Evolutionary conservation across 73 alveolate species (phyloP).

Genomic region (Effrenium voratum): DNA sequence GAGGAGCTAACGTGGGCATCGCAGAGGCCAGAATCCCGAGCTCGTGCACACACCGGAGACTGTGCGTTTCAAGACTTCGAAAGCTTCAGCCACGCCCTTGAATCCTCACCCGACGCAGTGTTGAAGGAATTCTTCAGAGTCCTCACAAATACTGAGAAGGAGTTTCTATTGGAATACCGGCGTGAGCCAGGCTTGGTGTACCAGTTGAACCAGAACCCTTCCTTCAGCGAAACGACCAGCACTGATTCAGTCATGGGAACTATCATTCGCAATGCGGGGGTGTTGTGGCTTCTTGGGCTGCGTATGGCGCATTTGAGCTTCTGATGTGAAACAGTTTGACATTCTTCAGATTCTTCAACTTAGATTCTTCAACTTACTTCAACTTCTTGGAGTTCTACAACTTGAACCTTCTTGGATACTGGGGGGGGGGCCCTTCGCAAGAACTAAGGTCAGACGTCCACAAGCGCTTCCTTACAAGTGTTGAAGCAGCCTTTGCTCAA

Average conservation of each 20-base stretch:
- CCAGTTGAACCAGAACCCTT: slow-evolving; percentile 18
- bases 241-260: neutral
- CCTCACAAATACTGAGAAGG: neutral
- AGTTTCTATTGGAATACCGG: neutral
- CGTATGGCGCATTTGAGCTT: neutral
- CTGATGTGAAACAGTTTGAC: too few relatives aligned
- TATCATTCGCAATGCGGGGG: slow-evolving; percentile 12
- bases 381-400: too few relatives aligned
- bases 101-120: neutral
- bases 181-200: neutral
- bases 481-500: neutral
- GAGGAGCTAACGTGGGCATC: neutral
- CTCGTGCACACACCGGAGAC: neutral
- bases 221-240: neutral
- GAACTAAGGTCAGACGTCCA: slow-evolving; percentile 8
- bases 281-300: neutral
- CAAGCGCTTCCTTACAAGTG: slow-evolving; percentile 25
- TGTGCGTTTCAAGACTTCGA: neutral
- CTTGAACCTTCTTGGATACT: too few relatives aligned
- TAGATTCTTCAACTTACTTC: too few relatives aligned
- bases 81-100: neutral
- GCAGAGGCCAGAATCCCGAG: neutral
- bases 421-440: neutral
- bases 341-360: too few relatives aligned
- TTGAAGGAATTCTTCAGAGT: neutral